Base-by-base conservation (phyloP, 139 green algal genomes). In the Chlorella sp. region DNA sequence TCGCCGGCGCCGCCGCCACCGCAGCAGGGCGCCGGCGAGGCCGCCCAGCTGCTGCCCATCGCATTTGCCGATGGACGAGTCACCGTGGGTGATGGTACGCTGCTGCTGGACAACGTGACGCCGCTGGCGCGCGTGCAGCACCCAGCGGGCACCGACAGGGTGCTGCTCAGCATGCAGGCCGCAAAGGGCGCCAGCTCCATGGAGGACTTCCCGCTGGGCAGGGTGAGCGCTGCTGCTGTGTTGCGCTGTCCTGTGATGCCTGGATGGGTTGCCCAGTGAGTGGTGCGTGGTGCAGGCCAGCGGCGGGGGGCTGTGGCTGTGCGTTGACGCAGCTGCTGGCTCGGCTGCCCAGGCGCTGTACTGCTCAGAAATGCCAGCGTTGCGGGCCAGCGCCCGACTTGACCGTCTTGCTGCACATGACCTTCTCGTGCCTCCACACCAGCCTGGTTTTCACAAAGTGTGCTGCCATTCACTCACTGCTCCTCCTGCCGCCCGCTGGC, bases 91-190 rank as follows among this genome's bases (percentile, higher is more conserved):
- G 65, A 78, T 24, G 84, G 76, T 7, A n/a, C 72, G 43, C 34
- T 83, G 34, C 32, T 85, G 43, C 62, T 88, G 41, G 76, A 85
- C 32, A 22, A 30, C 56, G n/a, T 88, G 11, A 81, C 84, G 8
- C 58, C 62, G 5, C 46, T 48, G 46, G 73, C 83, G 40, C 77
- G 56, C 40, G 58, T 74, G 77, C 77, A 56, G 77, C 77, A 83
- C 51, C 76, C 43, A 36, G 78, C 79, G 0, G 32, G 17, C 62
- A 76, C 28, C 11, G 58, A 84, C 68, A 54, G 81, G n/a, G 73
- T 93, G 58, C 76, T 94, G 76, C 92, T 95, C 70, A 84, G 89
- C 68, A 41, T 92, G 34, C 34, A 74, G 26, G 73, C 62, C 8
- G 38, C 60, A 9, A 51, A 70, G 22, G 91, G 90, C 0, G 54